Conservation (phyloP, 352 stramenopile genomes). For the Phytophthora niederhauseri region DNA sequence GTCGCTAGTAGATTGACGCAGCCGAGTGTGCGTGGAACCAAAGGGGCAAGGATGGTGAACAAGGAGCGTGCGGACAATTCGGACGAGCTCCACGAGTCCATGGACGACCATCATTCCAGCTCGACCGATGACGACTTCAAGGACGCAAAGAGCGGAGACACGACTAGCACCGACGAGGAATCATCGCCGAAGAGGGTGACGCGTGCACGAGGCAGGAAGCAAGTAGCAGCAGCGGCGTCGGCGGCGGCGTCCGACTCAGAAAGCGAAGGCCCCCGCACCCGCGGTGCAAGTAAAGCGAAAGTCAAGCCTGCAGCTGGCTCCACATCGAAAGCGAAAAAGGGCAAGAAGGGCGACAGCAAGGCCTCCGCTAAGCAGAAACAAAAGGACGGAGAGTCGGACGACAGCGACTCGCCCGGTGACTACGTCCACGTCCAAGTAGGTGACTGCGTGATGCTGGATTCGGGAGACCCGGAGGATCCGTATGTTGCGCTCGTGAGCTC, state of each 20-base stretch:
- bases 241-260: slow-evolving; percentile 29
- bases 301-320: background rate
- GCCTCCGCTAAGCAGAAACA: slow-evolving; percentile 8
- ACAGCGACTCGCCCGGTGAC: slow-evolving; percentile 54
- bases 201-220: slow-evolving; percentile 19
- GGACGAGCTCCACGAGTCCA: slow-evolving; percentile 13
- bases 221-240: background rate
- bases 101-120: slow-evolving; percentile 2
- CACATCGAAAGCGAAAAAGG: slow-evolving; percentile 16
- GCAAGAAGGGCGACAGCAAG: slow-evolving; percentile 19
- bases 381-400: slow-evolving; percentile 45
- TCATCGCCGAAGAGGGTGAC: slow-evolving; percentile 27
- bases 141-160: slow-evolving; percentile 24
- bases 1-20: background rate
- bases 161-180: slow-evolving; percentile 36
- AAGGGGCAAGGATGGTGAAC: slow-evolving; percentile 23
- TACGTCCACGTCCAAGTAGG: slow-evolving; percentile 74
- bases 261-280: slow-evolving; percentile 26
- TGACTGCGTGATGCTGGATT: slow-evolving; percentile 83
- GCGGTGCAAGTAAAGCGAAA: slow-evolving; percentile 29
- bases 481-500: slow-evolving; percentile 80
- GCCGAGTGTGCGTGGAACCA: background rate
- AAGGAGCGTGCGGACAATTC: slow-evolving; percentile 14
- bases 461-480: slow-evolving; percentile 61
- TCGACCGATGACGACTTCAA: slow-evolving; percentile 23